Base-by-base conservation (phyloP, 2,329 filamentous ascomycete species). In the Colletotrichum eremochloae region DNA sequence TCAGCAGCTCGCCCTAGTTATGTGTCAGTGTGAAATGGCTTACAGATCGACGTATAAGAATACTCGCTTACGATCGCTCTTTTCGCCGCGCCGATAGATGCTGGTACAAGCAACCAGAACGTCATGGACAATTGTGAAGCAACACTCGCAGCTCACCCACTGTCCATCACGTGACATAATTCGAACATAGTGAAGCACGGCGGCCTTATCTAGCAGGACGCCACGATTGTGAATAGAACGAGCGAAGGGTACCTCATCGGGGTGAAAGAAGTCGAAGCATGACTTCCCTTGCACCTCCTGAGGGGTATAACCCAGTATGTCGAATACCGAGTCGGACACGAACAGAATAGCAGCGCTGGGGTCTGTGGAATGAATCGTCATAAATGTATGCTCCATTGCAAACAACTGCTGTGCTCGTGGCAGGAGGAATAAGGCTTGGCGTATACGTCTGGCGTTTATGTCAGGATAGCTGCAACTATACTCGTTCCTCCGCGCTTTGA, bases 91-190 rank as follows among this genome's bases (percentile, higher is more conserved):
- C 64, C 87, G 86, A 79, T 96, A 97, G 74, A 96, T 88, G 78
- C 92, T 95, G 15, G 92, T 96, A 78, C 93, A 95, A 52, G 93
- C 94, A 61, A 97, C 93, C 81, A 97, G 86, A 31, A 96, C 93
- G 86, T 97, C 92, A 80, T 97, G 93, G 55, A 97, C 94, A 53
- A 97, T 87, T 6, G 94, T 96, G 80, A 97, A 97, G 81, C 94
- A 95, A 81, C 94, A 96, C 82, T 97, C 94, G 82, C 94, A 96
- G 74, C 89, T 90, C 50, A 96, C 84, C 91, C 92, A 97, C 66
- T 87, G 84, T 20, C 92, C 93, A 77, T 92, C 84, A 57, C 87
- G 90, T 68, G 92, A 89, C 76, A 86, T 88, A 74, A 97, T 89
- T 46, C 90, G 89, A 73, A 91, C 93, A 83, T 97, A 97, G 73